phyloP scores from a whole-genome alignment of 208 protist genomes.

The Endotrypanum monterogeii region DNA sequence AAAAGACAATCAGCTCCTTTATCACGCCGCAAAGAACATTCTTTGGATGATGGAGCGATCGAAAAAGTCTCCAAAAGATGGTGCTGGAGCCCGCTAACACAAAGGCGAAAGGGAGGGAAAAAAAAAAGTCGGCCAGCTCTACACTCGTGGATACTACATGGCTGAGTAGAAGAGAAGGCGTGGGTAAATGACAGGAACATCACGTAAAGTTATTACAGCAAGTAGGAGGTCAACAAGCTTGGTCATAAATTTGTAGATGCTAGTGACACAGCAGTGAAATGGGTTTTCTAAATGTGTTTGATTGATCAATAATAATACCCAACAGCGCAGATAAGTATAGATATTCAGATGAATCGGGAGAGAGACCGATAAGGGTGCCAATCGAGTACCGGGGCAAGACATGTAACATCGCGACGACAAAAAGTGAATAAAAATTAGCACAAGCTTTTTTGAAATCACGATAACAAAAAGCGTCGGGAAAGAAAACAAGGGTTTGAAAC shows the following conservation, averaged over 20 bases:
- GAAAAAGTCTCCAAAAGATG: background rate
- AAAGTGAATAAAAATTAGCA: background rate
- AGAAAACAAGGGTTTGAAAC: background rate
- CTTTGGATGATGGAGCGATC: background rate
- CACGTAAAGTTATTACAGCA: background rate
- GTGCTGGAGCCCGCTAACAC: background rate
- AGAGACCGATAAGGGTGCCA: background rate
- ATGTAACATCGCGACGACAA: background rate
- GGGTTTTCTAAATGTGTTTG: background rate
- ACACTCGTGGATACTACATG: constrained; percentile 8
- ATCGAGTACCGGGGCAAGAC: background rate
- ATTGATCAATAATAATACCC: background rate
- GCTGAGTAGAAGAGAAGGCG: background rate
- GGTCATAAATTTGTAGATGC: background rate
- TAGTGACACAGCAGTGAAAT: background rate
- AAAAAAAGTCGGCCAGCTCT: background rate
- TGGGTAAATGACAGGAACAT: background rate
- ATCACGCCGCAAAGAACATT: background rate
- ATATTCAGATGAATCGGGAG: background rate
- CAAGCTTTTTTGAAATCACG: constrained; percentile 7
- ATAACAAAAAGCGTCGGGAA: constrained; percentile 6
- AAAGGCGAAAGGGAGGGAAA: background rate
- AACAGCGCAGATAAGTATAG: constrained; percentile 5
- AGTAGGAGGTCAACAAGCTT: background rate
- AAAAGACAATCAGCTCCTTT: background rate